Percentiles rank a stretch among this genome's conserved stretches.
Evolutionary conservation across 257 asterid genomes (phyloP).

Genomic region (Nicotiana otophora): DNA sequence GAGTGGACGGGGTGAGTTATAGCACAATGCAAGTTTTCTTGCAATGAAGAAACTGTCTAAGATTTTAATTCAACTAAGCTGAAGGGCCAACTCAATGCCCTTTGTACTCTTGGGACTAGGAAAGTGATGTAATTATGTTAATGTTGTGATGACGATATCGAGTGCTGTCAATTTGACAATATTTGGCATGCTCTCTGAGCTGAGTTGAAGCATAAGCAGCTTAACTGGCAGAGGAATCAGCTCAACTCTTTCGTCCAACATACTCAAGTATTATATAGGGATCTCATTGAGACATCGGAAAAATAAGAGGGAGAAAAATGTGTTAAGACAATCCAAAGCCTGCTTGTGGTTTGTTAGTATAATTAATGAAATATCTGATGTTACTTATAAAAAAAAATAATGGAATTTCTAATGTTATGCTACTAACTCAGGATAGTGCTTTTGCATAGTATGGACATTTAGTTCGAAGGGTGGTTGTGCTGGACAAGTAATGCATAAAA

Average conservation of each 20-base stretch:
- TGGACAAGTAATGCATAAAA: background rate
- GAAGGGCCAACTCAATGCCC: background rate
- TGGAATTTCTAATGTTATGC: background rate
- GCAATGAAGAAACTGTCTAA: background rate
- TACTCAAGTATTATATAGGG: background rate
- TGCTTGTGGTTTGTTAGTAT: background rate
- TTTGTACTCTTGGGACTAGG: background rate
- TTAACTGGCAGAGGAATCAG: background rate
- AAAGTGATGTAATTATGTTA: background rate
- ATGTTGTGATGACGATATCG: background rate
- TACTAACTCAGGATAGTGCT: background rate
- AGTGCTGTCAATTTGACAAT: background rate
- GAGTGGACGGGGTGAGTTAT: background rate
- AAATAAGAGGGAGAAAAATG: background rate
- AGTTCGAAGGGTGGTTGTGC: background rate
- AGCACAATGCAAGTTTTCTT: background rate
- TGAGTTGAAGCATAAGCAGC: background rate
- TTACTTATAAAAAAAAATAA: background rate
- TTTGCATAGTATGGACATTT: background rate
- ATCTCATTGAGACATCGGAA: background rate
- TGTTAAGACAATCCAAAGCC: background rate
- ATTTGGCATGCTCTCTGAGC: conserved; percentile 6
- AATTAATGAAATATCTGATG: background rate
- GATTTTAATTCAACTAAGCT: background rate
- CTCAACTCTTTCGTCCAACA: background rate